A percentile compares a stretch with the other conserved stretches of the same genome.
phyloP scores from a whole-genome alignment of 2,329 filamentous ascomycete species.

The Apiospora saccharicola region DNA sequence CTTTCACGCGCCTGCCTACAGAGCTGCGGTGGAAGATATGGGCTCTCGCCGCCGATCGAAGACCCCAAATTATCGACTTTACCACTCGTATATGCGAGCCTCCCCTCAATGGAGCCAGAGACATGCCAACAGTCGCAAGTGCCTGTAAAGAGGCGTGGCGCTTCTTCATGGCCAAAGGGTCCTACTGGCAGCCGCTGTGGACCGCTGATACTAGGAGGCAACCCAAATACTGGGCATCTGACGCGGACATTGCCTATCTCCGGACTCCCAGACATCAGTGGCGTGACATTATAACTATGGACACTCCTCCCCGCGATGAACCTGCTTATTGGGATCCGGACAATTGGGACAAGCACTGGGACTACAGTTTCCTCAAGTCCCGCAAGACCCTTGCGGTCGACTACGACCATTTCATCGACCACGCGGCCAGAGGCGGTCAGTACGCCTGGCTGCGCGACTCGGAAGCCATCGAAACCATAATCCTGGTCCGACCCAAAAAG shows the following conservation, averaged over 20 bases:
- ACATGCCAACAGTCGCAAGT: neutral
- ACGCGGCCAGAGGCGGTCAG: neutral
- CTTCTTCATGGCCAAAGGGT: neutral
- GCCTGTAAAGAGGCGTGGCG: neutral
- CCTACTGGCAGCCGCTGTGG: neutral
- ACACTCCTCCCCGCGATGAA: too few relatives aligned
- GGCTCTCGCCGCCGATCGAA: neutral
- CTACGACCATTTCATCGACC: neutral
- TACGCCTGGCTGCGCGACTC: slow-evolving; percentile 4
- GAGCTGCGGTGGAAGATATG: neutral
- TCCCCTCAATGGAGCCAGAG: neutral
- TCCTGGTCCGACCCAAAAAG: neutral
- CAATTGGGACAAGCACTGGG: neutral
- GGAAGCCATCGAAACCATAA: neutral
- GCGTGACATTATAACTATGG: too few relatives aligned
- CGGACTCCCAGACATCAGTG: neutral
- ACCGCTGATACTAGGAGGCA: fast-evolving
- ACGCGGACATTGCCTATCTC: neutral
- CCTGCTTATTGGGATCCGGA: neutral
- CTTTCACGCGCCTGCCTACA: neutral
- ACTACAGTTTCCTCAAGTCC: neutral
- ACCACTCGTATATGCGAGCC: neutral
- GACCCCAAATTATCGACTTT: neutral
- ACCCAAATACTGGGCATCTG: neutral
- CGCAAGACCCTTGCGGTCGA: slow-evolving; percentile 7